Conservation (phyloP, 2,329 filamentous ascomycete genomes). For the Apiospora koreana region DNA sequence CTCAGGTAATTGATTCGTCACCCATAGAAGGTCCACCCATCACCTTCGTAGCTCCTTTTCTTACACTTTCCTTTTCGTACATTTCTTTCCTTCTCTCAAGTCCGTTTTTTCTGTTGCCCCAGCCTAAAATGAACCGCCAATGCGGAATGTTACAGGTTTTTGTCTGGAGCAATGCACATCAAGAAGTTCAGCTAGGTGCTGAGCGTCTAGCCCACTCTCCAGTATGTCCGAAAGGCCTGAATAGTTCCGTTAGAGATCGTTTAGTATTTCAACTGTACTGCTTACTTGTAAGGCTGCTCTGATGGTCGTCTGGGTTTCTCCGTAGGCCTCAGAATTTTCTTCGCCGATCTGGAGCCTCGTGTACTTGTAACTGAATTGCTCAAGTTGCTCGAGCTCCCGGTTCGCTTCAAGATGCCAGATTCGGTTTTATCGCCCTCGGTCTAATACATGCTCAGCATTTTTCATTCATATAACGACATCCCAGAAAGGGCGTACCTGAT, state of each 20-base stretch:
- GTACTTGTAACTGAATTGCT: neutral
- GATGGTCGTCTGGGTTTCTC: neutral
- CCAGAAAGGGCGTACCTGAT: neutral
- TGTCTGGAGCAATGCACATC: neutral
- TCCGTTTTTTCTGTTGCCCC: too few species aligned
- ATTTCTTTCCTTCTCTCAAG: too few species aligned
- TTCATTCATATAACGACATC: too few species aligned
- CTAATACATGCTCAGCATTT: neutral
- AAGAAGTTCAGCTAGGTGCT: constrained; percentile 19
- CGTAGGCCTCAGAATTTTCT: neutral
- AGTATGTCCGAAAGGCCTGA: constrained; percentile 32
- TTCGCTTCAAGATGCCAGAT: neutral
- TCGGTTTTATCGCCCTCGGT: neutral
- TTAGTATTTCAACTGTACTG: neutral
- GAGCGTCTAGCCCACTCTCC: constrained; percentile 34
- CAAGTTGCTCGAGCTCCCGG: neutral
- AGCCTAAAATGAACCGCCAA: too few species aligned
- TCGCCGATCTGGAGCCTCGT: neutral
- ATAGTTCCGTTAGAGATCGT: neutral
- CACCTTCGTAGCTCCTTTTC: neutral
- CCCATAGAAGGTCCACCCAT: neutral
- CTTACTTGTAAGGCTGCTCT: constrained; percentile 3
- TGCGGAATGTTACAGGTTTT: too few species aligned
- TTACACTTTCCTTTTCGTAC: constrained; percentile 14
- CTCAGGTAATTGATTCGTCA: neutral